phyloP scores from a whole-genome alignment of 2,329 filamentous ascomycete genomes.

The Pseudocercospora eumusae region DNA sequence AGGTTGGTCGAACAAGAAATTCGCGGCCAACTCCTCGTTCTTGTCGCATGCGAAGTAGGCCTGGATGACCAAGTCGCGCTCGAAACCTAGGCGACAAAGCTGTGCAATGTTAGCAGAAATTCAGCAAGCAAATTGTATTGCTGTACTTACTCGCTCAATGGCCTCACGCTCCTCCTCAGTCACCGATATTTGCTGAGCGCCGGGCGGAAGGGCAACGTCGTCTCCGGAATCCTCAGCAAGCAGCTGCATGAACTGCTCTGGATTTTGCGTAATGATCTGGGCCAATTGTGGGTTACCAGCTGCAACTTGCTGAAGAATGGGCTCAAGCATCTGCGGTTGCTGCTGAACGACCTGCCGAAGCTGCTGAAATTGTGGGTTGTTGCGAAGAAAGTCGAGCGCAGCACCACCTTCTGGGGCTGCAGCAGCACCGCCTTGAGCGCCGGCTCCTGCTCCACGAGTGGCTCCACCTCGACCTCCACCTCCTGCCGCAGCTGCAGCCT shows the following conservation, averaged over 20 bases:
- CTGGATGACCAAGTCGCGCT: conserved; percentile 90
- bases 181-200: conserved; percentile 84
- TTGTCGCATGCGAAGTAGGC: conserved; percentile 99
- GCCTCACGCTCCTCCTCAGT: conserved; percentile 96
- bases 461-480: conserved; percentile 47
- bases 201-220: conserved; percentile 81
- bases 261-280: conserved; percentile 85
- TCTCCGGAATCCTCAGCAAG: conserved; percentile 82
- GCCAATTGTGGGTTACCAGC: conserved; percentile 93
- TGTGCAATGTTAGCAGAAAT: conserved; percentile 43
- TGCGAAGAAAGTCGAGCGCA: conserved; percentile 89
- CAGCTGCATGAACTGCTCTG: conserved; percentile 87
- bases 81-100: conserved; percentile 91
- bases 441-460: conserved; percentile 46
- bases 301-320: conserved; percentile 93
- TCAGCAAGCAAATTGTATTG: conserved; percentile 2
- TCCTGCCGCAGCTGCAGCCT: conserved; percentile 47
- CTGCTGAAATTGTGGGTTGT: conserved; percentile 97
- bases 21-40: conserved; percentile 97
- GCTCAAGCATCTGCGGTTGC: conserved; percentile 97
- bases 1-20: conserved; percentile 96
- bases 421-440: conserved; percentile 46
- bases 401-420: conserved; percentile 46
- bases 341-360: conserved; percentile 95
- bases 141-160: conserved; percentile 77